These are phyloP conservation scores for Crithidia bombi DNA, from an alignment of 208 protist genomes.

Conservation along the genomic window DNA sequence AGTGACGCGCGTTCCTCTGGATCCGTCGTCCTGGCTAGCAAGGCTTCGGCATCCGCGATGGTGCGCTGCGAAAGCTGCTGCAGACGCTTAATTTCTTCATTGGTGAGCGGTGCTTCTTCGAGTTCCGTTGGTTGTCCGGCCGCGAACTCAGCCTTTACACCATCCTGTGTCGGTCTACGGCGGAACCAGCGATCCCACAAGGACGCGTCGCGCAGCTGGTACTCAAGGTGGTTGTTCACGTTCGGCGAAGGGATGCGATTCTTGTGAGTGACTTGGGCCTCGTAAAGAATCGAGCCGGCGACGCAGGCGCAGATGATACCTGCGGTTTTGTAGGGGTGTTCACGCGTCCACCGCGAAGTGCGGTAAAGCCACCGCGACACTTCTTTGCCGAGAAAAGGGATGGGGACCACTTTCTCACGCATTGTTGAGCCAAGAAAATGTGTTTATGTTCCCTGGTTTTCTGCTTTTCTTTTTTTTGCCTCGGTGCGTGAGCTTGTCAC, in stretches of 20 bases:
- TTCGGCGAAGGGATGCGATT: constrained; percentile 81
- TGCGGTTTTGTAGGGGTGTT: constrained; percentile 60
- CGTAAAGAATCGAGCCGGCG: constrained; percentile 67
- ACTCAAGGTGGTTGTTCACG: constrained; percentile 87
- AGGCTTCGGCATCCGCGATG: constrained; percentile 52
- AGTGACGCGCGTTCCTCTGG: constrained; percentile 56
- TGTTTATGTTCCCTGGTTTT: too few species aligned
- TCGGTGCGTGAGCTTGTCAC: too few species aligned
- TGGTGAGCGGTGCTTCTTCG: not conserved
- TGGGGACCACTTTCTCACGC: constrained; percentile 85
- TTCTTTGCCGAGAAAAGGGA: constrained; percentile 80
- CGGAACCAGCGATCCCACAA: constrained; percentile 40
- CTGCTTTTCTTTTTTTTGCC: too few species aligned
- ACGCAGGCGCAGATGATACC: constrained; percentile 54
- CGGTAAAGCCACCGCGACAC: constrained; percentile 86
- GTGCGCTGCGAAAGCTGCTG: constrained; percentile 36
- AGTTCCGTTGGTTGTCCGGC: not conserved
- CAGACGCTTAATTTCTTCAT: constrained; percentile 18
- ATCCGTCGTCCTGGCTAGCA: constrained; percentile 54
- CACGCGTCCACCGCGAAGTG: constrained; percentile 66
- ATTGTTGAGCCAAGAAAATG: constrained; percentile 42
- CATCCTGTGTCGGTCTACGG: constrained; percentile 12
- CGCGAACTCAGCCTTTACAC: constrained; percentile 12
- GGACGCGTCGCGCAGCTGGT: constrained; percentile 59
- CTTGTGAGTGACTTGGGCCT: constrained; percentile 81